Percentiles rank a stretch among this genome's conserved stretches.
These are phyloP conservation scores for Nepenthes mirabilis DNA, from an alignment of 148 eudicot genomes.

Conservation along the genomic window DNA sequence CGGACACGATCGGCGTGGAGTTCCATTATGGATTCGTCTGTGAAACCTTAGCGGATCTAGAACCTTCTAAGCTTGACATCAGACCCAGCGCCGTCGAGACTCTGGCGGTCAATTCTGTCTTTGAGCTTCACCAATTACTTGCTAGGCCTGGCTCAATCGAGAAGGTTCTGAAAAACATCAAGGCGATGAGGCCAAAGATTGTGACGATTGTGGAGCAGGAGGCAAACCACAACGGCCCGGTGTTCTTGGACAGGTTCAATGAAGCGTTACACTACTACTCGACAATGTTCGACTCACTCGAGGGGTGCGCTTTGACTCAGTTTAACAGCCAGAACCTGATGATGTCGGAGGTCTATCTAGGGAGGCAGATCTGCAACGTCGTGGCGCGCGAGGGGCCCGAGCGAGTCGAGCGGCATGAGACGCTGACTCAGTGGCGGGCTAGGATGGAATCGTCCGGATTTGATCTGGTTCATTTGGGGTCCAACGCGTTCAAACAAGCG, in stretches of 20 bases:
- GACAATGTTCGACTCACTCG: constrained; percentile 79
- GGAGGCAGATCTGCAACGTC: constrained; percentile 82
- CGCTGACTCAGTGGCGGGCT: constrained; percentile 53
- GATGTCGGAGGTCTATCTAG: constrained; percentile 50
- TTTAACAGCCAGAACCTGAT: no score
- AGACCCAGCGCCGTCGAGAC: constrained; percentile 23
- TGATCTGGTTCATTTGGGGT: constrained; percentile 63
- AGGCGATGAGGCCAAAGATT: constrained; percentile 35
- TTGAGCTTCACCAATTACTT: constrained; percentile 57
- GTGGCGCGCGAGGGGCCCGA: constrained; percentile 82
- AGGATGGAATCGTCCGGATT: constrained; percentile 56
- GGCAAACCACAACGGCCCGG: constrained; percentile 60
- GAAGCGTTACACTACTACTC: constrained; percentile 84
- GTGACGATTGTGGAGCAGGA: constrained; percentile 78
- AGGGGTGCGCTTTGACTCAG: constrained; percentile 40
- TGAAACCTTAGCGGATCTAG: constrained; percentile 54
- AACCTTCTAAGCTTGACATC: constrained; percentile 28
- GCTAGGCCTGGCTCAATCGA: constrained; percentile 41
- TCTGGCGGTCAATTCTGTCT: constrained; percentile 72
- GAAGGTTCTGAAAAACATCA: constrained; percentile 28
- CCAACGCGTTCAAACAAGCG: constrained; percentile 79
- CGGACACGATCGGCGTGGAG: constrained; percentile 48
- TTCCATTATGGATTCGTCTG: constrained; percentile 60
- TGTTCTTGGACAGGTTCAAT: constrained; percentile 64
- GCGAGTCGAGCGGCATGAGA: constrained; percentile 80